These are phyloP conservation scores for Phytophthora aleatoria DNA, from an alignment of 352 stramenopile genomes.

Conservation along the genomic window DNA sequence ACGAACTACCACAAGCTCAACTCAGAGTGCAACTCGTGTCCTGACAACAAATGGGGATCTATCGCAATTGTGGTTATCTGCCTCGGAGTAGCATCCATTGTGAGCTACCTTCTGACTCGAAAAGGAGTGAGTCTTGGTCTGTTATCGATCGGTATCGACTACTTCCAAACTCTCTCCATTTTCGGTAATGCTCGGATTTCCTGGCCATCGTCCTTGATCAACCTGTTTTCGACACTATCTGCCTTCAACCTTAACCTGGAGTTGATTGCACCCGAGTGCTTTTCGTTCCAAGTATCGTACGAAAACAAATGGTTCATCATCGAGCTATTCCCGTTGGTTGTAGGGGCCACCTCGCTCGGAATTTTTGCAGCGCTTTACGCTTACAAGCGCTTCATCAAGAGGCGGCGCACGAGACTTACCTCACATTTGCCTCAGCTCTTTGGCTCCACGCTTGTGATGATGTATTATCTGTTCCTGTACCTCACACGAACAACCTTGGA, in stretches of 20 bases:
- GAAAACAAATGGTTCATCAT: slow-evolving; percentile 75
- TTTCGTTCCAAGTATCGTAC: slow-evolving; percentile 75
- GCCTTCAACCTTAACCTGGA: slow-evolving; percentile 89
- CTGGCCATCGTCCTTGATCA: slow-evolving; percentile 69
- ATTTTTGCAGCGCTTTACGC: slow-evolving; percentile 59
- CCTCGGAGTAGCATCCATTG: slow-evolving; percentile 48
- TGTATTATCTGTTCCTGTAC: slow-evolving; percentile 86
- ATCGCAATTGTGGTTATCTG: slow-evolving; percentile 55
- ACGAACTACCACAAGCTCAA: slow-evolving; percentile 66
- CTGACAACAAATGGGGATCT: slow-evolving; percentile 58
- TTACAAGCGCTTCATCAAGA: slow-evolving; percentile 62
- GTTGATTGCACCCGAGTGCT: slow-evolving; percentile 81
- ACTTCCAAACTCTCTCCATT: slow-evolving; percentile 87
- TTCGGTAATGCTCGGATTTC: slow-evolving; percentile 72
- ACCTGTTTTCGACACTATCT: slow-evolving; percentile 67
- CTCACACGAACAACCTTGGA: slow-evolving; percentile 76
- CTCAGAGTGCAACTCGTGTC: slow-evolving; percentile 61
- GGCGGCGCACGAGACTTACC: slow-evolving; percentile 57
- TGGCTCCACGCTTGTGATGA: slow-evolving; percentile 76
- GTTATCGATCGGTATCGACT: slow-evolving; percentile 84
- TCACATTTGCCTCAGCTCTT: slow-evolving; percentile 74
- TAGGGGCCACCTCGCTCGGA: slow-evolving; percentile 45
- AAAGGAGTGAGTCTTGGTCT: slow-evolving; percentile 74
- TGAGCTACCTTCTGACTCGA: slow-evolving; percentile 61
- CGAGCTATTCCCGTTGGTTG: slow-evolving; percentile 55